phyloP scores from a whole-genome alignment of 768 basidiomycete species.

The Rhodotorula taiwanensis region DNA sequence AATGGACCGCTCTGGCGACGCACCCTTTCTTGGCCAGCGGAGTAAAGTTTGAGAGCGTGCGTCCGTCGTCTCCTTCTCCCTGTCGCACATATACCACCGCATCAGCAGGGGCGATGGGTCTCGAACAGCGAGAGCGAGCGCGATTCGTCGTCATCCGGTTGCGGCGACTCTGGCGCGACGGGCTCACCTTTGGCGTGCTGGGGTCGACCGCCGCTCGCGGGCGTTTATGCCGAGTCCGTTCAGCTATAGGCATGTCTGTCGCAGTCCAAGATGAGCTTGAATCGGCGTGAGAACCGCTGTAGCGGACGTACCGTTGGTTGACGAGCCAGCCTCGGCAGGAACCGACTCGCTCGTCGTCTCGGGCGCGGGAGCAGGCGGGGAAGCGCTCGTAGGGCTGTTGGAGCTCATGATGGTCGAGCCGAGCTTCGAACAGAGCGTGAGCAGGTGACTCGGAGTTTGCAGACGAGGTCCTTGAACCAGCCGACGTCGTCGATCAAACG shows the following conservation, averaged over 20 bases:
- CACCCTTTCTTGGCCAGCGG: constrained; percentile 35
- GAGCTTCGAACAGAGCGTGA: neutral
- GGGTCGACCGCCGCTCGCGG: constrained; percentile 22
- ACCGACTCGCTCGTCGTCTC: neutral
- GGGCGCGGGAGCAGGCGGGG: neutral
- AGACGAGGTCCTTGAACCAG: no score
- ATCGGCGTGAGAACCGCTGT: neutral
- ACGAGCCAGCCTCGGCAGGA: neutral
- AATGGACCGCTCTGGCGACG: no score
- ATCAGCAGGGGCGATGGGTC: neutral
- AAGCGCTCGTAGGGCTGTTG: neutral
- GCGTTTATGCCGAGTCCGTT: constrained; percentile 10
- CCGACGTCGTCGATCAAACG: no score
- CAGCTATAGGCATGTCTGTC: neutral
- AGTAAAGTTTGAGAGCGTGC: constrained; percentile 9
- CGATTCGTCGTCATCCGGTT: neutral
- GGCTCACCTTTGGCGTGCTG: constrained; percentile 14
- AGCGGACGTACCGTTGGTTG: constrained; percentile 2
- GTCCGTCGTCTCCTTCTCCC: constrained; percentile 25
- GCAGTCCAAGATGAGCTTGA: neutral
- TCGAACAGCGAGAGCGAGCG: neutral
- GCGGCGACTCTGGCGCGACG: neutral
- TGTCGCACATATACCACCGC: neutral
- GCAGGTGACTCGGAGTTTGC: no score
- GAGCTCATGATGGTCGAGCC: neutral